These are phyloP conservation scores for Nicotiana knightiana DNA, from an alignment of 257 asterid genomes.

Conservation along the genomic window DNA sequence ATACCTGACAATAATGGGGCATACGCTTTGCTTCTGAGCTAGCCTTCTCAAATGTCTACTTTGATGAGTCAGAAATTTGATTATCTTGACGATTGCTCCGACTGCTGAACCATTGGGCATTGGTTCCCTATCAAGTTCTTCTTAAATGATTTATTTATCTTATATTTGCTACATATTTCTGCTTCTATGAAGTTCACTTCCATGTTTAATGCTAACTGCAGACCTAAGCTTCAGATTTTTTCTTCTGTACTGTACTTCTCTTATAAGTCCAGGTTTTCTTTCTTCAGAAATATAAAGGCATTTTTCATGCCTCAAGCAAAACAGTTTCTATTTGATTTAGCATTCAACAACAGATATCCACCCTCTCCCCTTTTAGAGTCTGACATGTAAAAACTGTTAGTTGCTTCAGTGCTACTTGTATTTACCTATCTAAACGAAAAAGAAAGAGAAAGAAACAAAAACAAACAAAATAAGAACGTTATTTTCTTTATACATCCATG, in stretches of 20 bases:
- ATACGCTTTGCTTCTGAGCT: not conserved
- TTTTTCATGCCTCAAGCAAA: not conserved
- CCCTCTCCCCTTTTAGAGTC: not conserved
- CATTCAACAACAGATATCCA: not conserved
- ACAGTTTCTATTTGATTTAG: not conserved
- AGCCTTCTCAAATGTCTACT: not conserved
- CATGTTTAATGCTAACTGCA: not conserved
- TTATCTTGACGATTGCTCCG: not conserved
- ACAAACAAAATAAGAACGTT: not conserved
- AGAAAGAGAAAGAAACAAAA: not conserved
- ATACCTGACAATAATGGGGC: not conserved
- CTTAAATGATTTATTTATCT: not conserved
- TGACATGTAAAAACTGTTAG: slow-evolving; percentile 1
- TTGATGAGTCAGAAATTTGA: not conserved
- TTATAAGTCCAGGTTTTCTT: not conserved
- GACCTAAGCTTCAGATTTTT: not conserved
- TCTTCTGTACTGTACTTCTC: not conserved
- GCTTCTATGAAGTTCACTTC: not conserved
- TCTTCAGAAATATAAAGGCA: not conserved
- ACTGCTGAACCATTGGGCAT: not conserved
- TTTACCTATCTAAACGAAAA: slow-evolving; percentile 5
- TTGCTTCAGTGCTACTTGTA: not conserved
- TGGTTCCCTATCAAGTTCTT: not conserved
- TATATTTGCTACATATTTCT: not conserved
- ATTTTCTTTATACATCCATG: not conserved